These are phyloP conservation scores for Didymella keratinophila DNA, from an alignment of 2,329 filamentous ascomycete genomes.

Conservation along the genomic window DNA sequence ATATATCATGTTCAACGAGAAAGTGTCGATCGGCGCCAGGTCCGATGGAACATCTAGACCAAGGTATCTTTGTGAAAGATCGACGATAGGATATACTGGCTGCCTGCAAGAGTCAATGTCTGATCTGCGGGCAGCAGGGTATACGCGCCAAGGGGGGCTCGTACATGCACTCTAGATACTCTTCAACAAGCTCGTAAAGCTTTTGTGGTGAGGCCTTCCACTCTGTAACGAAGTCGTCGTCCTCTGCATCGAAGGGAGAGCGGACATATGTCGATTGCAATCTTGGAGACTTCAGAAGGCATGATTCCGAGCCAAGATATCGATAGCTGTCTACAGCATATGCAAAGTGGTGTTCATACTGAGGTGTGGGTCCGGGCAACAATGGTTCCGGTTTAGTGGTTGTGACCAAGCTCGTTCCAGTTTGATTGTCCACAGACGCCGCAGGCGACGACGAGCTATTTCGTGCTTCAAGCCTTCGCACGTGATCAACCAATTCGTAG, in stretches of 20 bases:
- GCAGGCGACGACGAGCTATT: constrained; percentile 33
- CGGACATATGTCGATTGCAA: constrained; percentile 30
- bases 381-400: constrained; percentile 27
- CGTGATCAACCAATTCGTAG: constrained; percentile 46
- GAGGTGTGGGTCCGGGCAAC: constrained; percentile 23
- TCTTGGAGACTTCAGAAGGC: constrained; percentile 43
- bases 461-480: constrained; percentile 37
- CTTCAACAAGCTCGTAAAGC: constrained; percentile 41
- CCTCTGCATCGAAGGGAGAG: constrained; percentile 30
- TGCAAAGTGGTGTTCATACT: constrained; percentile 47
- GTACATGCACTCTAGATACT: constrained; percentile 41
- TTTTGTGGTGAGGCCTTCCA: constrained; percentile 37
- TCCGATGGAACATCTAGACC: constrained; percentile 31
- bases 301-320: constrained; percentile 47
- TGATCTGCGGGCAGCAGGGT: background rate
- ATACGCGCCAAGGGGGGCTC: background rate
- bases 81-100: constrained; percentile 43
- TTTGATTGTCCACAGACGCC: constrained; percentile 25
- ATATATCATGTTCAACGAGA: constrained; percentile 48
- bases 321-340: constrained; percentile 44
- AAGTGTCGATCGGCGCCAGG: constrained; percentile 37
- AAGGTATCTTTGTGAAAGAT: constrained; percentile 39
- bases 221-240: constrained; percentile 38
- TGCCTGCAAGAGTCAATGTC: constrained; percentile 15
- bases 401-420: constrained; percentile 16